These are phyloP conservation scores for Trematosphaeria pertusa DNA, from an alignment of 2,329 filamentous ascomycete genomes.

Conservation along the genomic window DNA sequence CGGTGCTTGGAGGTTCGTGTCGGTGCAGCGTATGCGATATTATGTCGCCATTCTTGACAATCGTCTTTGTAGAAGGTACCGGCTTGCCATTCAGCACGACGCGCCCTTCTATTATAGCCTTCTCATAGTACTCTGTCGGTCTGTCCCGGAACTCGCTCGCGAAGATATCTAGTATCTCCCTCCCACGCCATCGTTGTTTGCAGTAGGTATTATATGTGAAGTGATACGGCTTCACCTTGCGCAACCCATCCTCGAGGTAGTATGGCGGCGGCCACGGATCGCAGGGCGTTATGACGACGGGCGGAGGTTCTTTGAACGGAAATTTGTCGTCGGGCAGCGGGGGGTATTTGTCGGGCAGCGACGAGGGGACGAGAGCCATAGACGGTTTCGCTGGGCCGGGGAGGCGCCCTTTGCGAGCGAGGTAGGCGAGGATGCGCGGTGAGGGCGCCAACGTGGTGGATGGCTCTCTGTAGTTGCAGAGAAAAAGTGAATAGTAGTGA, in stretches of 20 bases:
- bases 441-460: slow-evolving; percentile 56
- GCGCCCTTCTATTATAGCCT: slow-evolving; percentile 79
- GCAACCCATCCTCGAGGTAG: slow-evolving; percentile 81
- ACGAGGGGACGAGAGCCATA: slow-evolving; percentile 54
- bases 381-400: slow-evolving; percentile 35
- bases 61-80: slow-evolving; percentile 69
- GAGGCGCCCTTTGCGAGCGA: slow-evolving; percentile 57
- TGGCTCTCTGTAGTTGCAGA: slow-evolving; percentile 18
- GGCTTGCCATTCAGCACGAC: slow-evolving; percentile 81
- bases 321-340: slow-evolving; percentile 43
- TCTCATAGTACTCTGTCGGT: slow-evolving; percentile 79
- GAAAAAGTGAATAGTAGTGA: slow-evolving; percentile 4
- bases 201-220: slow-evolving; percentile 95
- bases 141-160: slow-evolving; percentile 90
- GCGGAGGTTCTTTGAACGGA: slow-evolving; percentile 54
- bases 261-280: slow-evolving; percentile 73
- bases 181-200: slow-evolving; percentile 90
- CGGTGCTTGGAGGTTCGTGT: slow-evolving; percentile 92
- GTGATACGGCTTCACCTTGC: slow-evolving; percentile 85
- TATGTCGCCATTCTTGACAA: slow-evolving; percentile 86
- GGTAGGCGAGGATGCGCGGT: slow-evolving; percentile 58
- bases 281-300: slow-evolving; percentile 57
- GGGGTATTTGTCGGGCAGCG: slow-evolving; percentile 38
- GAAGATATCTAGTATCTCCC: slow-evolving; percentile 85
- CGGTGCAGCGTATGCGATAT: slow-evolving; percentile 94